Conservation (phyloP, 495 filamentous ascomycete species). For the Tuber aestivum region DNA sequence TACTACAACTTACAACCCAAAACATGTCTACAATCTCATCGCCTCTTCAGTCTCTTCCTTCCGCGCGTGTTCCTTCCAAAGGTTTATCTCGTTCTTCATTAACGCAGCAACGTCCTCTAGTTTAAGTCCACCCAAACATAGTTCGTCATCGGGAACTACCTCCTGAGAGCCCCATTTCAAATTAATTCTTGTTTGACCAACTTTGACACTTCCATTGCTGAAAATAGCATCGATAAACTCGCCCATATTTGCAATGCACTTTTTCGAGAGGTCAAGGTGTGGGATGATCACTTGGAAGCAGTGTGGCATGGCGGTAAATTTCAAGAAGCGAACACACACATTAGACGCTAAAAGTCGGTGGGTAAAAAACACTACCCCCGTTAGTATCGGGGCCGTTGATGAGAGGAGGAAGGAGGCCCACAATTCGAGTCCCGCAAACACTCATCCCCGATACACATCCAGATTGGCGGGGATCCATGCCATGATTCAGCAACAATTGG, state of each 20-base stretch:
- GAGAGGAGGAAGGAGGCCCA: background rate
- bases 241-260: conserved; percentile 54
- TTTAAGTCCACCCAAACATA: conserved; percentile 46
- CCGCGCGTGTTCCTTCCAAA: conserved; percentile 46
- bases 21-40: conserved; percentile 16
- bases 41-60: background rate
- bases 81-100: conserved; percentile 50
- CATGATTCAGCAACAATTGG: conserved; percentile 62
- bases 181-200: conserved; percentile 49
- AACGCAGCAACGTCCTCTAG: conserved; percentile 52
- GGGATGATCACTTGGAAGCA: conserved; percentile 65
- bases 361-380: conserved; percentile 50
- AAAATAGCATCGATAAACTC: conserved; percentile 53
- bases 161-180: conserved; percentile 53
- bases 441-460: conserved; percentile 72
- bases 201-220: conserved; percentile 43
- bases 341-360: conserved; percentile 55
- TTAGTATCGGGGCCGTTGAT: background rate
- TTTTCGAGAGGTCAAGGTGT: conserved; percentile 46
- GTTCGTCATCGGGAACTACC: conserved; percentile 50
- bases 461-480: conserved; percentile 64
- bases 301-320: conserved; percentile 87
- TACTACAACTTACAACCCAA: background rate
- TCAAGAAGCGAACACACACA: conserved; percentile 61
- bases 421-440: conserved; percentile 64